These are phyloP conservation scores for Bipolaris bicolor DNA, from an alignment of 2,329 filamentous ascomycete species.

Conservation along the genomic window DNA sequence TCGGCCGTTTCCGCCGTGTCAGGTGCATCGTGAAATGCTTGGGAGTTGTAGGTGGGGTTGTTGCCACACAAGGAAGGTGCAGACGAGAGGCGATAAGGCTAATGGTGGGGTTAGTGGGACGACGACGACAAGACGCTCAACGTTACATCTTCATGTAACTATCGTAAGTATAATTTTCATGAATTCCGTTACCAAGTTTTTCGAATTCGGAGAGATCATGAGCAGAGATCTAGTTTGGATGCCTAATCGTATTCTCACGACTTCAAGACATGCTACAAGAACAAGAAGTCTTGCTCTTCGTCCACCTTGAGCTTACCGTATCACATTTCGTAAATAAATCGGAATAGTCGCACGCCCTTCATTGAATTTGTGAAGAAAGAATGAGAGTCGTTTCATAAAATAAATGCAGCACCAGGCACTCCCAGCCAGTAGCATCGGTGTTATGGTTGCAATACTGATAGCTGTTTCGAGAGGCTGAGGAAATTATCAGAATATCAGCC, in stretches of 20 bases:
- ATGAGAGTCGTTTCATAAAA: no score
- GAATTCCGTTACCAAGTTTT: background rate
- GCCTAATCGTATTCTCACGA: no score
- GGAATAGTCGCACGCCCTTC: background rate
- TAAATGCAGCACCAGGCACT: no score
- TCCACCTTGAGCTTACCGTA: no score
- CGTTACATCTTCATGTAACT: conserved; percentile 8
- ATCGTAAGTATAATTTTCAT: no score
- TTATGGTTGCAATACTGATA: no score
- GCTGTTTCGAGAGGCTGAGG: no score
- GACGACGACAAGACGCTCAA: conserved; percentile 12
- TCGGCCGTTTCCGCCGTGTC: conserved; percentile 30
- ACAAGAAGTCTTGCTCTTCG: no score
- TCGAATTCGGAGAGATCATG: background rate
- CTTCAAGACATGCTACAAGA: background rate
- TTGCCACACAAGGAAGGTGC: conserved; percentile 34
- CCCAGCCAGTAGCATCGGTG: no score
- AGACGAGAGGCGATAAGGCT: conserved; percentile 34
- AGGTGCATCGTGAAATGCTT: conserved; percentile 19
- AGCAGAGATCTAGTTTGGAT: background rate
- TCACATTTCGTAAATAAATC: no score
- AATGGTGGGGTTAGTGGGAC: conserved; percentile 26
- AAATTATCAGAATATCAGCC: no score
- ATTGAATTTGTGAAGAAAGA: no score
- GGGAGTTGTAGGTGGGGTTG: conserved; percentile 22